Percentiles rank a stretch among this genome's conserved stretches.
Evolutionary conservation across 2,329 filamentous ascomycete species (phyloP).

Genomic region (Aspergillus pseudoterreus): DNA sequence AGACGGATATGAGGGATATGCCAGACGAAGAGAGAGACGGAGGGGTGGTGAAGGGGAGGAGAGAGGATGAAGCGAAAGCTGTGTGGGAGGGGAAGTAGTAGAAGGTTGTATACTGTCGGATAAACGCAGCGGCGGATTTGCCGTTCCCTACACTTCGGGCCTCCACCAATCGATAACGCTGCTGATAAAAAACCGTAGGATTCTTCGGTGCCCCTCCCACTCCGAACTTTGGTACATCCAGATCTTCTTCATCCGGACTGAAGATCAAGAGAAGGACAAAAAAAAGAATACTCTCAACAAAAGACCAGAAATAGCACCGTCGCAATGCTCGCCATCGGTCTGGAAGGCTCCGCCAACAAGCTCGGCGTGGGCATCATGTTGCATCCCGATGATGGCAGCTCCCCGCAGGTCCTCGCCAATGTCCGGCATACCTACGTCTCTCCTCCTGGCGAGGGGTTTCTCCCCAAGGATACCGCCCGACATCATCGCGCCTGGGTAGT

Average conservation of each 20-base stretch:
- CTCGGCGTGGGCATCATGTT: slow-evolving; percentile 89
- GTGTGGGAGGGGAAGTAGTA: not conserved
- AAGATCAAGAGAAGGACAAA: too few relatives aligned
- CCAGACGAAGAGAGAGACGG: not conserved
- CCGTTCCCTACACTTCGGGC: slow-evolving; percentile 7
- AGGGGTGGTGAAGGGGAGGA: not conserved
- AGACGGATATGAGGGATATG: not conserved
- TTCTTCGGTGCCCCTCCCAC: slow-evolving; percentile 7
- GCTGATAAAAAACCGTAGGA: slow-evolving; percentile 17
- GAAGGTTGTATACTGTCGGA: slow-evolving; percentile 20
- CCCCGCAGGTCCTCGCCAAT: slow-evolving; percentile 78
- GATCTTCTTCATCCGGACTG: too few relatives aligned
- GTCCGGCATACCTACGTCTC: slow-evolving; percentile 90
- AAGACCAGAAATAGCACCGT: not conserved
- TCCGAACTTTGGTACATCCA: slow-evolving; percentile 12
- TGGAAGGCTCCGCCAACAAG: slow-evolving; percentile 97
- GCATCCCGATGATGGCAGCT: slow-evolving; percentile 56
- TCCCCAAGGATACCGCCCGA: slow-evolving; percentile 91
- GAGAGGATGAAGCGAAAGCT: slow-evolving; percentile 1
- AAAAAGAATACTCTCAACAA: too few relatives aligned
- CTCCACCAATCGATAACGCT: slow-evolving; percentile 29
- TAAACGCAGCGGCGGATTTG: slow-evolving; percentile 22
- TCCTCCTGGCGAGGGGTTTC: slow-evolving; percentile 87
- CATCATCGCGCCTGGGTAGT: slow-evolving; percentile 89
- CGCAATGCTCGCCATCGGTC: slow-evolving; percentile 64